Evolutionary conservation across 208 protist genomes (phyloP), one percentile per base, ranked within the genome.

Genomic region (Leishmania tropica): DNA sequence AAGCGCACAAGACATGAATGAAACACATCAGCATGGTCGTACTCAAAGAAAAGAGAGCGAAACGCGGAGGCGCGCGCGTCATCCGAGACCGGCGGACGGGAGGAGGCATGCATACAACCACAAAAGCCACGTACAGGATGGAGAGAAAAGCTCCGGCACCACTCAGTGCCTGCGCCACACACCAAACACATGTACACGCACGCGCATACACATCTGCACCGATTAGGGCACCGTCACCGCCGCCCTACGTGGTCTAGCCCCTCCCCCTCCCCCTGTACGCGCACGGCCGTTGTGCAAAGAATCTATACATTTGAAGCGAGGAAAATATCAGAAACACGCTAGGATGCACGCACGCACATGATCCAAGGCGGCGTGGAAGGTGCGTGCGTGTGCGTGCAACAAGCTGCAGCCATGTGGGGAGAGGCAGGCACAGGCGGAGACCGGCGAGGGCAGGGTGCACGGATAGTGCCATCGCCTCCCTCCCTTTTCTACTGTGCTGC

Each of bases 401-500:
- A 68, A 15, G 24, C 62, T 19, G 62, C 67, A 72, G 5, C 19
- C 40, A 45, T 24, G 21, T n/a, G 24, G 21, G 21, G 21, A 21
- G 15, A 45, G 21, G 40, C 67, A 42, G 7, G 3, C 17, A n/a
- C 40, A 42, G 67, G 28, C 35, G 17, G 40, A 48, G 19, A 42
- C 67, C 24, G 40, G 2, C 21, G 67, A 72, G 40, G 8, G 40
- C 6, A 47, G 67, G 11, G 11, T 54, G 24, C 45, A 35, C 37
- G 3, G 24, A n/a, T 8, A 53, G 21, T 45, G 28, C 11, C 28
- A 35, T 17, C 37, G 3, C 35, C n/a, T 35, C 45, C 5, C 42
- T 71, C 58, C 42, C 58, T 48, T 13, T 72, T 53, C 37, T 78
- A 88, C 81, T 82, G 76, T 6, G 77, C 84, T 1, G 80, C 86